A percentile compares a stretch with the other conserved stretches of the same genome.
These are phyloP conservation scores for Arachis monticola DNA, from an alignment of 331 rosid species.

Conservation along the genomic window DNA sequence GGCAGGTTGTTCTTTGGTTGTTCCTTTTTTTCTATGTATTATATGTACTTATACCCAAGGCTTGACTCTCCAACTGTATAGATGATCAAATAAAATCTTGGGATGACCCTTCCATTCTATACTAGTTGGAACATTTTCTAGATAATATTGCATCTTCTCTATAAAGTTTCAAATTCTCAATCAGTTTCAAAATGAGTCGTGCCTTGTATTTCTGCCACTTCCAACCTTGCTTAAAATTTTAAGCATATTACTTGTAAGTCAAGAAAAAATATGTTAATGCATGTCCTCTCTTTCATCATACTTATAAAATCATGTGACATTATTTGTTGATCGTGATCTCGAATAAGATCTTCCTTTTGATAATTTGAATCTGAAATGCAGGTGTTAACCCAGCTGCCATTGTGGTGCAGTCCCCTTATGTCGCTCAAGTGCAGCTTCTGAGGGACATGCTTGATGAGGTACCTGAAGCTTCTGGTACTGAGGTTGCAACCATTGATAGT, in stretches of 20 bases:
- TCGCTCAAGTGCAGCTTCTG: constrained; percentile 86
- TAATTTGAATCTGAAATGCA: constrained; percentile 43
- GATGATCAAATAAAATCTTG: neutral
- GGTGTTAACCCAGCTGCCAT: constrained; percentile 76
- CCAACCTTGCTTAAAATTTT: constrained; percentile 8
- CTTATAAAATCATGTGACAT: constrained; percentile 18
- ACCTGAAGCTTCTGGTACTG: constrained; percentile 70
- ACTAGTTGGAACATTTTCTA: neutral
- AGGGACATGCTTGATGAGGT: constrained; percentile 76
- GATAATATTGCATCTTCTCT: neutral
- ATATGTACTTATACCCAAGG: neutral
- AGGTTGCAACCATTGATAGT: constrained; percentile 87
- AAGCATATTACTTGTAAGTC: constrained; percentile 19
- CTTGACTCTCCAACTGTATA: neutral
- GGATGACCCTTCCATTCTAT: neutral
- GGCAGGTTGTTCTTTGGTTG: neutral
- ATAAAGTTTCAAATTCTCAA: neutral
- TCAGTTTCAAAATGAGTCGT: neutral
- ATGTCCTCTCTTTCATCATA: neutral
- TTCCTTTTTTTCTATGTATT: neutral
- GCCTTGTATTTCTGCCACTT: neutral
- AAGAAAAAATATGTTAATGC: constrained; percentile 12
- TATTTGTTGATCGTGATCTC: constrained; percentile 34
- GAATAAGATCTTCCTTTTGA: constrained; percentile 14
- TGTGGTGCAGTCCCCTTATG: constrained; percentile 87